phyloP scores from a whole-genome alignment of 768 basidiomycete species.

The Hygrophoropsis aurantiaca region DNA sequence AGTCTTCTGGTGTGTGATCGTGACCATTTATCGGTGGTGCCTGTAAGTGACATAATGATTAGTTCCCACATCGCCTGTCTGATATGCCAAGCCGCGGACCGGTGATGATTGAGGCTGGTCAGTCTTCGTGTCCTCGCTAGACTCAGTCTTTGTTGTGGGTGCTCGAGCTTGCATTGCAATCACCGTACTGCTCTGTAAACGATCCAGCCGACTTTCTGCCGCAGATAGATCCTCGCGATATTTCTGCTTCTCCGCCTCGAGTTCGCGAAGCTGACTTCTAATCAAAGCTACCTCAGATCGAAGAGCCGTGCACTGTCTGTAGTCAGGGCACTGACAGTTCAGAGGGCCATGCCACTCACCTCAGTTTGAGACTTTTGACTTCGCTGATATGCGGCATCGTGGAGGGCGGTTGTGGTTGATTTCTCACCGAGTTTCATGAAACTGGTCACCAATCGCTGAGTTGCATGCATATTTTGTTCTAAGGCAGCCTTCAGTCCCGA shows the following conservation, averaged over 20 bases:
- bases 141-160: slow-evolving; percentile 31
- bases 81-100: slow-evolving; percentile 70
- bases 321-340: slow-evolving; percentile 2
- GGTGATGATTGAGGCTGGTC: slow-evolving; percentile 52
- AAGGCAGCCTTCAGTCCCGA: slow-evolving; percentile 41
- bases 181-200: slow-evolving; percentile 56
- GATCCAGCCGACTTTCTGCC: slow-evolving; percentile 63
- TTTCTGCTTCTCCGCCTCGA: slow-evolving; percentile 45
- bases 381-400: slow-evolving; percentile 41
- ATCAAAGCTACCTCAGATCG: slow-evolving; percentile 57
- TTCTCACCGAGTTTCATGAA: slow-evolving; percentile 49
- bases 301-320: slow-evolving; percentile 51
- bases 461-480: slow-evolving; percentile 55
- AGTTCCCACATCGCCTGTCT: slow-evolving; percentile 60
- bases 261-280: slow-evolving; percentile 49
- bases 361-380: slow-evolving; percentile 59
- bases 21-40: slow-evolving; percentile 40
- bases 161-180: slow-evolving; percentile 42
- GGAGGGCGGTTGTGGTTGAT: slow-evolving; percentile 30
- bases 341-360: slow-evolving; percentile 38
- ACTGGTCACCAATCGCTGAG: slow-evolving; percentile 56
- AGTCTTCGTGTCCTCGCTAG: slow-evolving; percentile 40
- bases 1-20: slow-evolving; percentile 39
- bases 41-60: slow-evolving; percentile 44
- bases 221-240: slow-evolving; percentile 51